A percentile compares a stretch with the other conserved stretches of the same genome.
Evolutionary conservation across 75 land plant species (phyloP).

Genomic region (Sequoiadendron giganteum): DNA sequence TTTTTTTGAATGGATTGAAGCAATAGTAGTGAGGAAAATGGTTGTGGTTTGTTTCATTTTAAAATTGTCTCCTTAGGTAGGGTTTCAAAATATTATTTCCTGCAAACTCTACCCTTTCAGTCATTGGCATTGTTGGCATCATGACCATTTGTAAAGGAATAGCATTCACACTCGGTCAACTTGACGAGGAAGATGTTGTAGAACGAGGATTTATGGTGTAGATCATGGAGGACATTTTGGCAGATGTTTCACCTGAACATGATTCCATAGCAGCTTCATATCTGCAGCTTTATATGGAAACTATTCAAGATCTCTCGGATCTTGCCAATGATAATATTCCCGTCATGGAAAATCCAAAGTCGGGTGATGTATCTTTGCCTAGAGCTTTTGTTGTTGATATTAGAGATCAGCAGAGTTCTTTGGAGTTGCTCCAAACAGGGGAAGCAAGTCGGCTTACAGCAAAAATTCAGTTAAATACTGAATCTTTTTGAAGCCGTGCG

Average conservation of each 20-base stretch:
- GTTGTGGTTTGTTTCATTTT: too few relatives aligned
- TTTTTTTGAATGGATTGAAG: too few relatives aligned
- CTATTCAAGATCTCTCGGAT: constrained; percentile 87
- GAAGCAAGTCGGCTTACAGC: constrained; percentile 95
- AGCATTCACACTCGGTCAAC: constrained; percentile 88
- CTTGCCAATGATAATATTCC: constrained; percentile 90
- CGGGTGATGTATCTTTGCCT: constrained; percentile 93
- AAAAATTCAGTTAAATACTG: constrained; percentile 95
- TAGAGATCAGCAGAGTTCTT: constrained; percentile 74
- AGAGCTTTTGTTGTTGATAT: constrained; percentile 85
- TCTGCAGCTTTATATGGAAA: constrained; percentile 98
- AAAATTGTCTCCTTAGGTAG: too few relatives aligned
- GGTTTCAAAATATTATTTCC: too few relatives aligned
- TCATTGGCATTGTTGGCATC: too few relatives aligned
- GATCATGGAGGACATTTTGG: constrained; percentile 95
- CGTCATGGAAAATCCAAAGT: constrained; percentile 92
- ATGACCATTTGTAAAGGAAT: constrained; percentile 40
- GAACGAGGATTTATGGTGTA: constrained; percentile 98
- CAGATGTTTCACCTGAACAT: constrained; percentile 62
- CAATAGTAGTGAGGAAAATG: too few relatives aligned
- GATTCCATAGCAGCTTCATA: constrained; percentile 90
- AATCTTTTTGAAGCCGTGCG: constrained; percentile 99
- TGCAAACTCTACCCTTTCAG: too few relatives aligned
- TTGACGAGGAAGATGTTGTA: constrained; percentile 91
- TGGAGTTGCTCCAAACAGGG: constrained; percentile 77